Evolutionary conservation across 116 monocot species (phyloP).

Genomic region (Zostera marina): DNA sequence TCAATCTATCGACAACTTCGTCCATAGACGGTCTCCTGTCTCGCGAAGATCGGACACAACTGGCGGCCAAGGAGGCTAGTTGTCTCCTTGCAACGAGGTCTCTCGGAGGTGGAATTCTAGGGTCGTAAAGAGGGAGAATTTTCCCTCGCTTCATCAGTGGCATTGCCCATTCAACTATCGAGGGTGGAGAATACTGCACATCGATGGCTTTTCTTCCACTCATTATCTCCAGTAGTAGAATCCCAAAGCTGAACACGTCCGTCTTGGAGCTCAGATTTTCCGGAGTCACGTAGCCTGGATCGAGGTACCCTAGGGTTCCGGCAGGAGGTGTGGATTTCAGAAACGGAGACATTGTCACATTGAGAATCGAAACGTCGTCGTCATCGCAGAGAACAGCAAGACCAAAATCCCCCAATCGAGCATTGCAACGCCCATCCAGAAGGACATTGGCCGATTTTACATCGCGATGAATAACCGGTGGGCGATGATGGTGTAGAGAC

Average conservation of each 20-base stretch:
- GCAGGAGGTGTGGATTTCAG: constrained; percentile 37
- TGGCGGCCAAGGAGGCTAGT: constrained; percentile 51
- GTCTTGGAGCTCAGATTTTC: constrained; percentile 81
- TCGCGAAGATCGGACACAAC: constrained; percentile 43
- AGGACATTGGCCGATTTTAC: constrained; percentile 33
- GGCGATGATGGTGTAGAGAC: constrained; percentile 15
- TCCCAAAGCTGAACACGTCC: constrained; percentile 95
- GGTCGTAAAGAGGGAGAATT: constrained; percentile 47
- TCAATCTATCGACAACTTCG: constrained; percentile 53
- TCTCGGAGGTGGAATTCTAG: constrained; percentile 39
- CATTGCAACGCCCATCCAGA: constrained; percentile 11
- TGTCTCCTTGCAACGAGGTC: constrained; percentile 28
- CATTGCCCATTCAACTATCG: constrained; percentile 81
- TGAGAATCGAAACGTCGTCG: neutral
- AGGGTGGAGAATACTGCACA: constrained; percentile 69
- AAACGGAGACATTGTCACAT: neutral
- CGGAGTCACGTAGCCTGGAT: constrained; percentile 78
- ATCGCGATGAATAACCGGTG: constrained; percentile 24
- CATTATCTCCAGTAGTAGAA: constrained; percentile 82
- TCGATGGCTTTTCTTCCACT: constrained; percentile 96
- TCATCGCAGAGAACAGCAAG: constrained; percentile 13
- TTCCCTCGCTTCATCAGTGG: constrained; percentile 68
- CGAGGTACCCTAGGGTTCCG: constrained; percentile 84
- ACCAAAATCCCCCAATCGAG: constrained; percentile 24
- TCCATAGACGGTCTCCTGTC: constrained; percentile 72